Conservation (phyloP, 2,329 filamentous ascomycete species). For the Xylariomycetidae sp. region DNA sequence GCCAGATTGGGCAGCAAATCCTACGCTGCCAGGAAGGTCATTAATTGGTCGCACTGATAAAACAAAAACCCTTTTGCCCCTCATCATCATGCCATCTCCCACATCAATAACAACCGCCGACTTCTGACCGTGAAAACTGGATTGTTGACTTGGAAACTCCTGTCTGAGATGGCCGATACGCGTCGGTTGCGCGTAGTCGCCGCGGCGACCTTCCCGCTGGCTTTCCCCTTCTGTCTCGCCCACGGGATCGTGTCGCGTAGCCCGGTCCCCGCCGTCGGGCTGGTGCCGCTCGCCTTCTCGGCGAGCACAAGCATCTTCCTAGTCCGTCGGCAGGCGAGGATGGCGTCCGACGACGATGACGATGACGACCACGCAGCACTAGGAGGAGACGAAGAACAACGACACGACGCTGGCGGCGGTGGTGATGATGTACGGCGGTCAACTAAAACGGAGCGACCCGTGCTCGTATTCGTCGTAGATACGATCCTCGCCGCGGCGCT, state of each 20-base stretch:
- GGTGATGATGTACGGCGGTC: constrained; percentile 3
- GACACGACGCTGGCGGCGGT: constrained; percentile 4
- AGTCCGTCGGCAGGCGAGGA: constrained; percentile 11
- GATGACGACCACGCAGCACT: background rate
- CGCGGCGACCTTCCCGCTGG: constrained; percentile 32
- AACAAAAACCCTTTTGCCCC: too few species aligned
- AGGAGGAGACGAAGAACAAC: constrained; percentile 5
- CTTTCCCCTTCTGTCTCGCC: constrained; percentile 34
- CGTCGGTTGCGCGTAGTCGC: constrained; percentile 29
- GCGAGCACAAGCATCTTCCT: constrained; percentile 21
- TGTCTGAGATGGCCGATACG: constrained; percentile 12
- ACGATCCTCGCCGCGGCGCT: constrained; percentile 30
- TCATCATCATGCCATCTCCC: too few species aligned
- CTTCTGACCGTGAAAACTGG: too few species aligned
- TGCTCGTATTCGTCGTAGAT: constrained; percentile 35
- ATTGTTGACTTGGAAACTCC: too few species aligned
- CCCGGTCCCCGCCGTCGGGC: constrained; percentile 33
- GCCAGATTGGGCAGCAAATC: too few species aligned
- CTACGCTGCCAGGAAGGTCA: too few species aligned
- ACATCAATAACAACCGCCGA: too few species aligned
- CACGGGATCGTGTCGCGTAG: constrained; percentile 31
- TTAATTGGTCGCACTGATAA: too few species aligned
- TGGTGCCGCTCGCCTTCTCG: constrained; percentile 35
- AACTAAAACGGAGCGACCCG: constrained; percentile 19
- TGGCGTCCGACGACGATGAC: background rate